Base-by-base conservation (phyloP, 352 stramenopile genomes). In the Blastocystis sp. region DNA sequence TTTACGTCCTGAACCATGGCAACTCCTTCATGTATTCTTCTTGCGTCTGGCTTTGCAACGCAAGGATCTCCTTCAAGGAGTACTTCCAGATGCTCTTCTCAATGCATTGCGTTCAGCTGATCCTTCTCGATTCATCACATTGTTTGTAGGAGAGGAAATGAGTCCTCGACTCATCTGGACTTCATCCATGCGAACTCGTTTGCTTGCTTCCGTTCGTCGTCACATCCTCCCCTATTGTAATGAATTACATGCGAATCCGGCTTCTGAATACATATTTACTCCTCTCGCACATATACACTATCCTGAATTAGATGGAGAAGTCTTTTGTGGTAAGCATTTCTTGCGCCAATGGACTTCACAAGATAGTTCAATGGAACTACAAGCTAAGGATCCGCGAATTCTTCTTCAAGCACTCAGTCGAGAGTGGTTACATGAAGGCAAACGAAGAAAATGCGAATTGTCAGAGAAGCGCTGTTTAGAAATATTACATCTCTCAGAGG, bases 371-470 rank as follows among this genome's bases (percentile, higher is more conserved):
- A 19, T 17, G n/a, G 30, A 30, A 13, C 22, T 66, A 22, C 30
- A 22, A n/a, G 33, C 27, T 6, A 84, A 84, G 27, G 68, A 68
- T 27, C 48, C 48, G 1, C 24, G 15, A 17, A 30, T n/a, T 5
- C 13, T 84, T 15, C n/a, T 84, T 24, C 33, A n/a, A 22, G 51
- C 73, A 35, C 13, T 84, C 15, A 35, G 42, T 48, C 57, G 40
- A 24, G 73, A 84, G 73, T 84, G 73, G 73, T 37, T 84, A 33
- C 51, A 56, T 35, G 73, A 84, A 56, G 73, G 73, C 11, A 84
- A 84, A n/a, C 44, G 73, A 0, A 30, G 27, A 11, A 56, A 56
- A 1, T 64, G 40, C 3, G 27, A 22, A 9, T 44, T 84, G 30
- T 51, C 73, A 22, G 17, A 44, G 11, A 33, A 44, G n/a, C 35